Conservation (phyloP, 2,329 filamentous ascomycete species). For the Colletotrichum sp. region DNA sequence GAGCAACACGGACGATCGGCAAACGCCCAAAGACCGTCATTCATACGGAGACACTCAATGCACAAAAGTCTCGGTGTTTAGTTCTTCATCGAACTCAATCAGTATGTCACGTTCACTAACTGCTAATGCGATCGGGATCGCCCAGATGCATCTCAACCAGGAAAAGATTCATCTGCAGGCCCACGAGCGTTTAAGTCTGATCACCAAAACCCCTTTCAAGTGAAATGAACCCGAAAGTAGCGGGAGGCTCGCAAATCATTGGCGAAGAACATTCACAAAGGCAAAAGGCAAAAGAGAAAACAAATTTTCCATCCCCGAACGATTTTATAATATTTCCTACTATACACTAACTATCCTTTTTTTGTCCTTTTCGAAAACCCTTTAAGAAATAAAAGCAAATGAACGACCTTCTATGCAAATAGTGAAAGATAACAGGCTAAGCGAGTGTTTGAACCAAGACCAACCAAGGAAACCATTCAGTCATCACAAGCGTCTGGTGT, state of each 20-base stretch:
- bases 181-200: background rate
- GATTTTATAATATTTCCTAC: background rate
- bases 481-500: background rate
- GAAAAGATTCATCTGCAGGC: no score
- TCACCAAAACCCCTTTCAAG: background rate
- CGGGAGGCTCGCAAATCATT: background rate
- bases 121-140: no score
- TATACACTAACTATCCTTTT: background rate
- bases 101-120: no score
- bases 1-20: background rate
- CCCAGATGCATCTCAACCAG: rapidly evolving
- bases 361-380: background rate
- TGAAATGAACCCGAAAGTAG: background rate
- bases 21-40: background rate
- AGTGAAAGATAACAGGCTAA: background rate
- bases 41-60: background rate
- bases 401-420: background rate
- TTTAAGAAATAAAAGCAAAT: background rate
- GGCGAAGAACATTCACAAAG: background rate
- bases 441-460: background rate
- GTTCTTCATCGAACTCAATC: rapidly evolving
- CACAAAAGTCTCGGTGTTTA: rapidly evolving
- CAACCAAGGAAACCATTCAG: background rate
- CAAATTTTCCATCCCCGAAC: background rate
- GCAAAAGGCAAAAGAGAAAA: background rate